Conservation (phyloP, 176 grass and related monocot genomes). For the sorghum (Sorghum bicolor) region DNA sequence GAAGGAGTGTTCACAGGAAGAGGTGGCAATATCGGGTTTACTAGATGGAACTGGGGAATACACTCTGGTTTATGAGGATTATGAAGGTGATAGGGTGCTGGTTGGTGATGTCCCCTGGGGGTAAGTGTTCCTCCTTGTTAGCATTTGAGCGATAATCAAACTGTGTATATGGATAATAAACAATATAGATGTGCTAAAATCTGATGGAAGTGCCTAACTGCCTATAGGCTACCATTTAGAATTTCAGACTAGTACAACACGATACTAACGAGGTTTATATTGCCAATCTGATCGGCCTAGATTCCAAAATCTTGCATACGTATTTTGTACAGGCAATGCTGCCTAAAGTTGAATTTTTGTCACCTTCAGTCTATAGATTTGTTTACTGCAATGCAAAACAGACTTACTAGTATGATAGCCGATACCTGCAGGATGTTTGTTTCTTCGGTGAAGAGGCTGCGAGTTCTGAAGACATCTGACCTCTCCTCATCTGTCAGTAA, state of each 20-base stretch:
- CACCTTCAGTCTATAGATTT: not conserved
- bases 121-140: constrained; percentile 25
- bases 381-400: not conserved
- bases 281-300: not conserved
- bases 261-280: not conserved
- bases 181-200: not conserved
- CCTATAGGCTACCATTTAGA: not conserved
- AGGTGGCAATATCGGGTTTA: constrained; percentile 44
- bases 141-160: not conserved
- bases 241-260: not conserved
- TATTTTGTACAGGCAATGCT: not conserved
- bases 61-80: constrained; percentile 72
- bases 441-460: constrained; percentile 62
- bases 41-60: constrained; percentile 68
- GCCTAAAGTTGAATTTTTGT: not conserved
- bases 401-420: not conserved
- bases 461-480: constrained; percentile 64
- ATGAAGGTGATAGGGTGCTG: constrained; percentile 67
- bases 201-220: not conserved
- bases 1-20: constrained; percentile 13
- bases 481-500: constrained; percentile 52
- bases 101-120: constrained; percentile 81
- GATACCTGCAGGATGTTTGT: constrained; percentile 56
- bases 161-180: not conserved
- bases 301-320: not conserved